Evolutionary conservation across 148 eudicot genomes (phyloP).

Genomic region (Rhododendron mucronatum): DNA sequence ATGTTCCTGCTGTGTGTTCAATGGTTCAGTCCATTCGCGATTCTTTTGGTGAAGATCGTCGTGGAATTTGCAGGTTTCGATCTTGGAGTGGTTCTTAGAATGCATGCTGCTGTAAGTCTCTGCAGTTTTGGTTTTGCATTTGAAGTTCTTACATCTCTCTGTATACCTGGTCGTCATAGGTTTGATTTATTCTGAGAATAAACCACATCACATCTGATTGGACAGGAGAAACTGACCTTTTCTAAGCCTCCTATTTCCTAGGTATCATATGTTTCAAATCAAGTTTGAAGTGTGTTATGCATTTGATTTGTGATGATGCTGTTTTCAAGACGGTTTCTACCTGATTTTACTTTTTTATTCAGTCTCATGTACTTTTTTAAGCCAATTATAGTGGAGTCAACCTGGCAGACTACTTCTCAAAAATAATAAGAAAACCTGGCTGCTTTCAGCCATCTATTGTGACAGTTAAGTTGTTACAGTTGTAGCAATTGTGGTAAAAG

Average conservation of each 20-base stretch:
- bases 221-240: neutral
- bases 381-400: neutral
- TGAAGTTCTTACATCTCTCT: neutral
- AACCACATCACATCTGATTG: neutral
- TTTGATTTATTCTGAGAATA: neutral
- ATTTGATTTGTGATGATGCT: neutral
- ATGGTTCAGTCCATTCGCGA: constrained; percentile 74
- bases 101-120: constrained; percentile 5
- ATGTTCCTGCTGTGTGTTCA: constrained; percentile 52
- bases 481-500: neutral
- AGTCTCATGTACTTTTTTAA: neutral
- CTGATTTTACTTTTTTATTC: neutral
- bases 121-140: neutral
- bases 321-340: neutral
- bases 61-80: constrained; percentile 90
- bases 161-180: neutral
- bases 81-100: constrained; percentile 43
- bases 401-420: neutral
- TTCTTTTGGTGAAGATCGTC: constrained; percentile 73
- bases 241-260: neutral
- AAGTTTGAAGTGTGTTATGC: neutral
- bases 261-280: neutral
- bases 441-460: neutral
- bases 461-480: neutral
- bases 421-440: neutral